These are phyloP conservation scores for Parafenestella ontariensis DNA, from an alignment of 2,329 filamentous ascomycete species.

Conservation along the genomic window DNA sequence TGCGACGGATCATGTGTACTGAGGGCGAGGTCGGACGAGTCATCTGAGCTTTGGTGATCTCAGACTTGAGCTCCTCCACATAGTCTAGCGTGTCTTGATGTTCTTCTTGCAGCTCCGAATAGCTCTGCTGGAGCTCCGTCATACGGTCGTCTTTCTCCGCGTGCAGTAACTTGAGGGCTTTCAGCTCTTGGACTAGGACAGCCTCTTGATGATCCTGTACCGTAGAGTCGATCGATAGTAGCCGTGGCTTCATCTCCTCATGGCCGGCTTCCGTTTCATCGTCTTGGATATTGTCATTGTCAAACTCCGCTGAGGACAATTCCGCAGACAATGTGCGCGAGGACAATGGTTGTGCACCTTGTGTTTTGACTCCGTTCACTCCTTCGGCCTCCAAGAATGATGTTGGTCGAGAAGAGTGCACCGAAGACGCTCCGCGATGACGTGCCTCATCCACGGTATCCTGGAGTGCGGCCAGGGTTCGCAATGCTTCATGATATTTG, in stretches of 20 bases:
- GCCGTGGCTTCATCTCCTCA: conserved; percentile 62
- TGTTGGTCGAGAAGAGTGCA: conserved; percentile 67
- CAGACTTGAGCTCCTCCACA: conserved; percentile 88
- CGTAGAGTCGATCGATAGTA: conserved; percentile 28
- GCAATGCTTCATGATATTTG: conserved; percentile 91
- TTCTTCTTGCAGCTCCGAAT: conserved; percentile 80
- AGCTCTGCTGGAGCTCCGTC: conserved; percentile 75
- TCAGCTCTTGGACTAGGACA: conserved; percentile 65
- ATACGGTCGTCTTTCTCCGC: conserved; percentile 80
- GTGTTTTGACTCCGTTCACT: conserved; percentile 71
- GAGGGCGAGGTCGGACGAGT: conserved; percentile 66
- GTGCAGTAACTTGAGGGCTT: conserved; percentile 73
- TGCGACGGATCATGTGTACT: conserved; percentile 86
- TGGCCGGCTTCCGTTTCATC: conserved; percentile 62
- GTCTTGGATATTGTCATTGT: conserved; percentile 39
- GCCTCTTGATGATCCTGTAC: conserved; percentile 20
- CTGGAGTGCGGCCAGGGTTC: conserved; percentile 81
- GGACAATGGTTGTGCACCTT: conserved; percentile 73
- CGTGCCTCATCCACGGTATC: conserved; percentile 82
- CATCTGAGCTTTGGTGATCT: conserved; percentile 78
- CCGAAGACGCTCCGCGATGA: conserved; percentile 60
- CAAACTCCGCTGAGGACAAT: conserved; percentile 82
- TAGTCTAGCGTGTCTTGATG: conserved; percentile 83
- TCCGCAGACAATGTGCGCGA: conserved; percentile 94
- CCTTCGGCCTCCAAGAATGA: conserved; percentile 86